These are phyloP conservation scores for Apiospora marii DNA, from an alignment of 2,329 filamentous ascomycete species.

Conservation along the genomic window DNA sequence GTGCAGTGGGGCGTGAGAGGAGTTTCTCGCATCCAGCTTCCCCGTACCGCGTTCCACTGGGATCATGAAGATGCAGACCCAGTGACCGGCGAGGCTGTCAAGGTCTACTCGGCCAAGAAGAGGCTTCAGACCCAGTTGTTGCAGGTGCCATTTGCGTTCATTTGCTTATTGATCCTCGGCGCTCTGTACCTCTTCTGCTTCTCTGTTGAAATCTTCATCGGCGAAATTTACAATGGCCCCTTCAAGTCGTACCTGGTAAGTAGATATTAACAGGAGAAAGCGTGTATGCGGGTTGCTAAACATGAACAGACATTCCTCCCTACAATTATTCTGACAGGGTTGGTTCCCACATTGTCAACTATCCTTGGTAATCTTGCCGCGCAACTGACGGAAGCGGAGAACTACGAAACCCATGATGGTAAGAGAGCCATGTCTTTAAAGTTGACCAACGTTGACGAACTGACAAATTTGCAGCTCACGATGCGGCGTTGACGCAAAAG, in stretches of 20 bases:
- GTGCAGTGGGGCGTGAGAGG: conserved; percentile 89
- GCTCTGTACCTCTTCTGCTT: conserved; percentile 87
- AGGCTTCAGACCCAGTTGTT: conserved; percentile 79
- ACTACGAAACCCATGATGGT: conserved; percentile 87
- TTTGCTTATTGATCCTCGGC: conserved; percentile 76
- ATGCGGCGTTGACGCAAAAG: conserved; percentile 87
- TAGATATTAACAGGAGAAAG: conserved; percentile 26
- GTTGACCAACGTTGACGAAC: conserved; percentile 25
- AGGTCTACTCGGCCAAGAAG: conserved; percentile 78
- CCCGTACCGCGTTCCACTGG: conserved; percentile 79
- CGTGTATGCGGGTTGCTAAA: neutral
- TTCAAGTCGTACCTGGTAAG: conserved; percentile 84
- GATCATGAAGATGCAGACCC: conserved; percentile 81
- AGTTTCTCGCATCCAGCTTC: conserved; percentile 81
- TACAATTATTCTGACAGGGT: conserved; percentile 83
- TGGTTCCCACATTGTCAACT: conserved; percentile 79
- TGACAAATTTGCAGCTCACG: conserved; percentile 63
- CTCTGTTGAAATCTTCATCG: conserved; percentile 93
- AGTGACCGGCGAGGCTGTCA: conserved; percentile 80
- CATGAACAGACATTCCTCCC: conserved; percentile 78
- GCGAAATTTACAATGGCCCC: conserved; percentile 89
- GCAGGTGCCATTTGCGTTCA: conserved; percentile 84
- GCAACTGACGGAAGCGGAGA: conserved; percentile 82
- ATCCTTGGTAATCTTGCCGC: conserved; percentile 80
- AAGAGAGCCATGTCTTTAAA: neutral